Evolutionary conservation across 805 yeast species (phyloP), one percentile per base, ranked within the genome.

Genomic region (Lipomyces yamanashiensis): DNA sequence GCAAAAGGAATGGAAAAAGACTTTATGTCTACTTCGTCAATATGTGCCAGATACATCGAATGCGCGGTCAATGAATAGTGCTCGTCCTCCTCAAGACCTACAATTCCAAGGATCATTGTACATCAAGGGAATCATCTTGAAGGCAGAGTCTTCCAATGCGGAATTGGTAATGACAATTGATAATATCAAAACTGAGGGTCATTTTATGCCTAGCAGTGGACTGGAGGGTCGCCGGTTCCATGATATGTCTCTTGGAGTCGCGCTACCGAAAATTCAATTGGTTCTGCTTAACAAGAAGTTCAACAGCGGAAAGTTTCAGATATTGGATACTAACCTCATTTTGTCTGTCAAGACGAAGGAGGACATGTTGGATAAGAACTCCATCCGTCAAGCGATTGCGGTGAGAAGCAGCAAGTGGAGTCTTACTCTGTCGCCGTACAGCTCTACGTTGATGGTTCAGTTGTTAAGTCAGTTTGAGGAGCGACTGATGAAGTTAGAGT

Each of bases 391-490:
- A 19, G 63, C 66, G 13, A 47, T 64, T 23, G 66, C 63, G 12
- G 53, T 64, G 19, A 36, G 48, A 13, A 62, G 58, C 43, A 39
- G 48, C 1, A 37, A 36, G 10, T 61, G 40, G 40, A 41, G 21
- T 15, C 39, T 64, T 9, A 21, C 41, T 15, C 43, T 59, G 8
- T 66, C 69, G 37, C 69, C 68, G n/a, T 58, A 48, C 28, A 63
- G 67, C 19, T 57, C 59, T 13, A 66, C 67, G 10, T 37, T 59
- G 33, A 56, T 64, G 54, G 69, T 66, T 2, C 61, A 62, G 36
- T 57, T 66, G 23, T 21, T 66, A 28, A 60, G 64, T 48, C 63
- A 66, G 39, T 64, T 56, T 39, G 67, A 66, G 45, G 67, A 66
- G 53, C 23, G 37, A 19, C 7, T 66, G 17, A 54, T 59, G 43